Evolutionary conservation across 768 basidiomycete genomes (phyloP).

Genomic region (Lentinula lateritia): DNA sequence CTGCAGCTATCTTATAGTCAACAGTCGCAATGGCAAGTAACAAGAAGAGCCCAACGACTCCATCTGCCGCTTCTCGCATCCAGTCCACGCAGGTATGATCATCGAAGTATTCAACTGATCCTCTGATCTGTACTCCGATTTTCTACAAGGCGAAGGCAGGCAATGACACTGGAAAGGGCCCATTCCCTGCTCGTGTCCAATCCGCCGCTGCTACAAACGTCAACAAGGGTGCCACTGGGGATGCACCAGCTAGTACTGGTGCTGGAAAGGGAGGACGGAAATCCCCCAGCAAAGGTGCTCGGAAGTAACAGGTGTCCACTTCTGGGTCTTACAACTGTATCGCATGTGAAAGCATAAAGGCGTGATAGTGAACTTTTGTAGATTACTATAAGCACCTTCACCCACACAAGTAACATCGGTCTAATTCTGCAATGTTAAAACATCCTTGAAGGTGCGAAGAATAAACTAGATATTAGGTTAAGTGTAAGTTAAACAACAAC

Average conservation of each 20-base stretch:
- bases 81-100: conserved; percentile 6
- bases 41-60: conserved; percentile 5
- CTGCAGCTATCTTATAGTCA: neutral
- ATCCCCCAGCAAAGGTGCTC: neutral
- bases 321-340: neutral
- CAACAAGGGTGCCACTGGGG: neutral
- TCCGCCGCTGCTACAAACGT: neutral
- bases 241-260: neutral
- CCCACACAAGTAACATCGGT: no score
- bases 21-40: neutral
- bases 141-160: conserved; percentile 2
- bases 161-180: neutral
- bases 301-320: neutral
- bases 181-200: conserved; percentile 3
- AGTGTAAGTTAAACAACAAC: no score
- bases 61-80: conserved; percentile 1
- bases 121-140: no score
- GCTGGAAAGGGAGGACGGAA: neutral
- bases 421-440: no score
- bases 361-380: no score
- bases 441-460: no score
- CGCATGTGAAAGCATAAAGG: neutral
- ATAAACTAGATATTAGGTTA: no score
- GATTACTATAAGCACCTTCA: neutral
- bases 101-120: no score